These are phyloP conservation scores for Leccinum ochraceum DNA, from an alignment of 768 basidiomycete species.

Conservation along the genomic window DNA sequence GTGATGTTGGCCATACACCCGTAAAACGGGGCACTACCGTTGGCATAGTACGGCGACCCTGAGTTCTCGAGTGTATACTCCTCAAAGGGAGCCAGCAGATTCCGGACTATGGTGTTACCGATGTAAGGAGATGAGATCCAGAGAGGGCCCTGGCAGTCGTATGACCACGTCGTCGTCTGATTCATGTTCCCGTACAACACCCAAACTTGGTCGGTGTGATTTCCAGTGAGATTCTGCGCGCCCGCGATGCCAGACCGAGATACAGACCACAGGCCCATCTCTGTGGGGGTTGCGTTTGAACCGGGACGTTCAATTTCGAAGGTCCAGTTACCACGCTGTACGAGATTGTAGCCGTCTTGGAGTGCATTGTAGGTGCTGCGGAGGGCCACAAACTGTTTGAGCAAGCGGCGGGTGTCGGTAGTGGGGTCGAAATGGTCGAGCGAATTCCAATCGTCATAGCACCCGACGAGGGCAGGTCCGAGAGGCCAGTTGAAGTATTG, in stretches of 20 bases:
- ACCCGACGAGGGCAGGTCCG: constrained; percentile 76
- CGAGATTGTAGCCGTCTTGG: constrained; percentile 87
- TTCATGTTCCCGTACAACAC: constrained; percentile 88
- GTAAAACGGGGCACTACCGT: constrained; percentile 60
- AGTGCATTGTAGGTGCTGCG: constrained; percentile 69
- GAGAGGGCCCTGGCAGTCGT: constrained; percentile 51
- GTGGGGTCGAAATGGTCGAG: constrained; percentile 96
- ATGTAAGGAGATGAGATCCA: constrained; percentile 85
- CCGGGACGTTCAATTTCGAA: constrained; percentile 76
- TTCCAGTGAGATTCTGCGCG: constrained; percentile 64
- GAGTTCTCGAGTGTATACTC: constrained; percentile 70
- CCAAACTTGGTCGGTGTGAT: constrained; percentile 72
- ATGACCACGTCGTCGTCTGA: constrained; percentile 59
- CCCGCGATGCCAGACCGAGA: constrained; percentile 61
- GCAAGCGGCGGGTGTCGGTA: constrained; percentile 68
- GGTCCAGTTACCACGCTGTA: constrained; percentile 86
- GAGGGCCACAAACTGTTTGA: constrained; percentile 71
- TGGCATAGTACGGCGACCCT: constrained; percentile 57
- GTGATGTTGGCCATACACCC: constrained; percentile 73
- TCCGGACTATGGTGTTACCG: constrained; percentile 61
- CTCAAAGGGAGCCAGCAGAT: constrained; percentile 85
- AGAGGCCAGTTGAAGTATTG: constrained; percentile 96
- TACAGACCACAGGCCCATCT: constrained; percentile 87
- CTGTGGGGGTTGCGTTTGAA: constrained; percentile 77
- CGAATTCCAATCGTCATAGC: constrained; percentile 88